Conservation (phyloP, 129 eudicot genomes). For the Logfia minima region DNA sequence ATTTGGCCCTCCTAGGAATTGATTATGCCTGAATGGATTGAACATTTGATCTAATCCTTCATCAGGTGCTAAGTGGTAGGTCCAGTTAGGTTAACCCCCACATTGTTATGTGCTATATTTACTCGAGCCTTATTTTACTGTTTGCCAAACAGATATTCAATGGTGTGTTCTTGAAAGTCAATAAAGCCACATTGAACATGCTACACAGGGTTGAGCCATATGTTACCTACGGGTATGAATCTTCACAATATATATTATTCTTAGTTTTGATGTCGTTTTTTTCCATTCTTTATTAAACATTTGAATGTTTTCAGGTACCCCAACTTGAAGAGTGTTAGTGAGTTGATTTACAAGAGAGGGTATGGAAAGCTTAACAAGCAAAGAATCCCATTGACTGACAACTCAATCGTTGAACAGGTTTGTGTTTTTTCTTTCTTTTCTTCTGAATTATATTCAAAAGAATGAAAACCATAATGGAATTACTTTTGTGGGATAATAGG, state of each 20-base stretch:
- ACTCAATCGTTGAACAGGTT: conserved; percentile 77
- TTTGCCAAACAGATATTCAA: conserved; percentile 55
- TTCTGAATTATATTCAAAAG: background rate
- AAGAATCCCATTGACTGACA: conserved; percentile 78
- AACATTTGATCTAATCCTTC: background rate
- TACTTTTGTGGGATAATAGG: conserved; percentile 27
- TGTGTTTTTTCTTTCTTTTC: background rate
- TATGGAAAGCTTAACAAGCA: conserved; percentile 84
- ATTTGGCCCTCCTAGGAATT: background rate
- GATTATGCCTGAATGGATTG: background rate
- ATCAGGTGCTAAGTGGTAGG: background rate
- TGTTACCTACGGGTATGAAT: conserved; percentile 75
- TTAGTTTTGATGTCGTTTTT: background rate
- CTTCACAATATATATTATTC: background rate
- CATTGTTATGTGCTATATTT: no score
- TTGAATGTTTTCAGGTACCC: conserved; percentile 49
- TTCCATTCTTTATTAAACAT: background rate
- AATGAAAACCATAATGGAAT: background rate
- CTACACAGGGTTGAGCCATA: conserved; percentile 92
- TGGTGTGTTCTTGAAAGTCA: conserved; percentile 77
- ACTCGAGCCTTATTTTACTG: background rate
- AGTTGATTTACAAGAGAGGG: conserved; percentile 83
- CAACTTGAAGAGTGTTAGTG: conserved; percentile 73
- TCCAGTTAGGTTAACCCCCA: no score
- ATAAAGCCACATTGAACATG: conserved; percentile 90